phyloP scores from a whole-genome alignment of 495 filamentous ascomycete species.

The Oidiodendron maius region DNA sequence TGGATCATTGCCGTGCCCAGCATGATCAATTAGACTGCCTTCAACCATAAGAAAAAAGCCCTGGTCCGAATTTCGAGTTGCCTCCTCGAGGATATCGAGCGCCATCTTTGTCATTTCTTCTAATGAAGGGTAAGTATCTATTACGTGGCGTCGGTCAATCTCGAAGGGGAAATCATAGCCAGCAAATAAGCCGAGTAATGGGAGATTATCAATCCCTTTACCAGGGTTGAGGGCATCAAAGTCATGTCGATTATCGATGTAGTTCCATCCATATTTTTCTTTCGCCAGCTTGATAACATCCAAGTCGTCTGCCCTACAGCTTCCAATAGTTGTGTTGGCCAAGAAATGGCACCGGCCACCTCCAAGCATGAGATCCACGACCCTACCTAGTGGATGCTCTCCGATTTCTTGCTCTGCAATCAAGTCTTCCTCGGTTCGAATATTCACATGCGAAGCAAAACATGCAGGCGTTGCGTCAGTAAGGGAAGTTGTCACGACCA shows the following conservation, averaged over 20 bases:
- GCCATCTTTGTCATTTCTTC: constrained; percentile 89
- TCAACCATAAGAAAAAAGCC: constrained; percentile 99
- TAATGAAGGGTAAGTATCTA: constrained; percentile 78
- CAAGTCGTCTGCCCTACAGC: constrained; percentile 53
- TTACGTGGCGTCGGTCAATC: constrained; percentile 73
- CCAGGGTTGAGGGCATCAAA: constrained; percentile 75
- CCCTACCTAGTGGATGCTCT: constrained; percentile 68
- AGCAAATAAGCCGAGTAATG: constrained; percentile 84
- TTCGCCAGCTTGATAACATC: constrained; percentile 21
- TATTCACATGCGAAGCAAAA: constrained; percentile 84
- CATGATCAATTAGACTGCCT: constrained; percentile 92
- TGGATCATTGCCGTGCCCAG: constrained; percentile 91
- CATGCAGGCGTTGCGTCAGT: constrained; percentile 98
- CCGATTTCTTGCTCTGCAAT: constrained; percentile 92
- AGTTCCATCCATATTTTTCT: constrained; percentile 70
- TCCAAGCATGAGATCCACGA: constrained; percentile 87
- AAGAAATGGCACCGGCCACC: constrained; percentile 93
- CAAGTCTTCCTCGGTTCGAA: constrained; percentile 72
- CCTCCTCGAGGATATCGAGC: constrained; percentile 68
- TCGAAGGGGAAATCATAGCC: constrained; percentile 82
- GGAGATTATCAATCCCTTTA: constrained; percentile 62
- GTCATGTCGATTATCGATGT: constrained; percentile 61
- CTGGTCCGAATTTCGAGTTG: constrained; percentile 77
- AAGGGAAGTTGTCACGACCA: constrained; percentile 92
- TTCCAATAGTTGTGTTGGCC: constrained; percentile 66